A percentile compares a stretch with the other conserved stretches of the same genome.
phyloP scores from a whole-genome alignment of 495 filamentous ascomycete genomes.

The Thozetella sp. region DNA sequence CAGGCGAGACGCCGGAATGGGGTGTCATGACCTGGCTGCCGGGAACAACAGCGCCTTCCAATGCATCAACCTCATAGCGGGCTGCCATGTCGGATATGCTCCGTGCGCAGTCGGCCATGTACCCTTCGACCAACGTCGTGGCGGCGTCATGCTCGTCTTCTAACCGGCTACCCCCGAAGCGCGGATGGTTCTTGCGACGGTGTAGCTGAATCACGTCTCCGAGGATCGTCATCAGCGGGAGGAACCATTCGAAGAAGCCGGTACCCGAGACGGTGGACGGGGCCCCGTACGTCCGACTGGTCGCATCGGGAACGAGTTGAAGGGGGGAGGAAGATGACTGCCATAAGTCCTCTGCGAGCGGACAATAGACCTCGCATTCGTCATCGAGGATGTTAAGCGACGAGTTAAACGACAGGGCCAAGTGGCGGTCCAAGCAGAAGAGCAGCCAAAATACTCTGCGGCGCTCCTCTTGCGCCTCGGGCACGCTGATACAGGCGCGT shows the following conservation, averaged over 20 bases:
- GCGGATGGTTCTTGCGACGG: conserved; percentile 72
- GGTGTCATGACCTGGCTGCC: conserved; percentile 1
- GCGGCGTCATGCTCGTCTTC: conserved; percentile 17
- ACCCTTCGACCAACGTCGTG: conserved; percentile 13
- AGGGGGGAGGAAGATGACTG: not conserved
- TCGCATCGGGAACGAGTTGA: conserved; percentile 19
- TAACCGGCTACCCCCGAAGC: conserved; percentile 52
- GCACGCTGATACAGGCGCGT: conserved; percentile 1
- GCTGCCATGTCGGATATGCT: conserved; percentile 10
- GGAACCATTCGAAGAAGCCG: conserved; percentile 77
- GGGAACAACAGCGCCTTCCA: not conserved
- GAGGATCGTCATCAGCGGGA: conserved; percentile 78
- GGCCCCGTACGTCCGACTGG: conserved; percentile 17
- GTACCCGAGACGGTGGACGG: conserved; percentile 26
- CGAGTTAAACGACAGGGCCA: conserved; percentile 72
- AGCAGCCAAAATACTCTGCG: conserved; percentile 75
- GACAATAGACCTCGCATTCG: conserved; percentile 60
- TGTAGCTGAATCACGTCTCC: conserved; percentile 77
- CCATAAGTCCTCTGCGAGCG: conserved; percentile 55
- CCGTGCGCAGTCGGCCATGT: conserved; percentile 18
- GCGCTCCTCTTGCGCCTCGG: conserved; percentile 68
- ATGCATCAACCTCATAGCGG: not conserved
- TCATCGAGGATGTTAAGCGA: conserved; percentile 65
- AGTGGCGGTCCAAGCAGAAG: conserved; percentile 68
- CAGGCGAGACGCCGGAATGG: not conserved